These are phyloP conservation scores for Malus hybrid DNA, from an alignment of 331 rosid genomes.

Conservation along the genomic window DNA sequence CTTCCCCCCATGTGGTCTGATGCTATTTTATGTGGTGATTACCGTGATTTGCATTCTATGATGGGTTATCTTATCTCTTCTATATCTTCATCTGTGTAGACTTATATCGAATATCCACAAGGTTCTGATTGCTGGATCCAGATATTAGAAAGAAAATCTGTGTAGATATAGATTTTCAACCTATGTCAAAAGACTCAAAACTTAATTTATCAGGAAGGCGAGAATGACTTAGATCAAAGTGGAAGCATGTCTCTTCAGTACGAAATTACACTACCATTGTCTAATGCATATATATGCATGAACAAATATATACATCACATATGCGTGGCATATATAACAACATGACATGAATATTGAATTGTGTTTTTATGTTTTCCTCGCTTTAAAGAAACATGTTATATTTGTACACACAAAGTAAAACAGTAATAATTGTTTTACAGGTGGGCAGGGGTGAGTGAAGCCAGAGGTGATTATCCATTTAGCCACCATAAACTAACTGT, in stretches of 20 bases:
- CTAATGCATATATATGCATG: neutral
- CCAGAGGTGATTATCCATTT: conserved; percentile 98
- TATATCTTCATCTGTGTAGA: too few relatives aligned
- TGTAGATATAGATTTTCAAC: neutral
- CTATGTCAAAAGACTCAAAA: neutral
- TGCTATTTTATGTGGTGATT: neutral
- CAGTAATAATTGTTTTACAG: conserved; percentile 33
- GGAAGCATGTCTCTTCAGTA: neutral
- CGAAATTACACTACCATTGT: neutral
- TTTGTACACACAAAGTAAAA: neutral
- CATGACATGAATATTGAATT: neutral
- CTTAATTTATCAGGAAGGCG: neutral
- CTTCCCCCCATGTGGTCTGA: neutral
- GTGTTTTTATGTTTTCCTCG: neutral
- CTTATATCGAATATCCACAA: too few relatives aligned
- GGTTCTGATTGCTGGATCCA: neutral
- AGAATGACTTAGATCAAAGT: neutral
- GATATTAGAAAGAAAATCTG: neutral
- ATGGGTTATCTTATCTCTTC: neutral
- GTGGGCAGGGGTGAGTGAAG: conserved; percentile 89
- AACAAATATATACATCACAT: neutral
- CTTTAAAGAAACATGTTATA: neutral
- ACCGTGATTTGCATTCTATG: neutral
- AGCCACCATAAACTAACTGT: conserved; percentile 99
- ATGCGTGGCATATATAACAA: neutral